Evolutionary conservation across 306 rosid genomes (phyloP).

Genomic region (Senna tora): DNA sequence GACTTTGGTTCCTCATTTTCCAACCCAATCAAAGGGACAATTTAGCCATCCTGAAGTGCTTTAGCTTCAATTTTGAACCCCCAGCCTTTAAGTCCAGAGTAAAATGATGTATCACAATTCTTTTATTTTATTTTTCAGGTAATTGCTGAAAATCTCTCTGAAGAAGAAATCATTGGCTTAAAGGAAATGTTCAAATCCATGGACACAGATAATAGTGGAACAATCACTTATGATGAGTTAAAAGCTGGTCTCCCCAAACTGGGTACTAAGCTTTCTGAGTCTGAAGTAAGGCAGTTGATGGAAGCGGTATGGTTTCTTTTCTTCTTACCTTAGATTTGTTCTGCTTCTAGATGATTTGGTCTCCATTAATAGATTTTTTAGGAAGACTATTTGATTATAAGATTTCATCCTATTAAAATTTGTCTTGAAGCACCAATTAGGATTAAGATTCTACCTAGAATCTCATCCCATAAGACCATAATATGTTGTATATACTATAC

Average conservation of each 20-base stretch:
- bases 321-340: background rate
- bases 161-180: constrained; percentile 93
- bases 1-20: background rate
- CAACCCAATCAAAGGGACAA: background rate
- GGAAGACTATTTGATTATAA: constrained; percentile 16
- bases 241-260: constrained; percentile 94
- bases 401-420: background rate
- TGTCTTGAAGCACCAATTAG: constrained; percentile 12
- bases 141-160: constrained; percentile 94
- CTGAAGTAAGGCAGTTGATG: constrained; percentile 92
- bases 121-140: constrained; percentile 55
- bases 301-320: constrained; percentile 74
- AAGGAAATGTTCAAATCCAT: constrained; percentile 98
- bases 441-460: constrained; percentile 10
- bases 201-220: constrained; percentile 98
- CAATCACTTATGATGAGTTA: constrained; percentile 91
- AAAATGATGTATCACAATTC: constrained; percentile 1
- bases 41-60: background rate
- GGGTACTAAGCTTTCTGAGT: constrained; percentile 89
- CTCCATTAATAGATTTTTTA: background rate
- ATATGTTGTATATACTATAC: background rate
- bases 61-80: background rate
- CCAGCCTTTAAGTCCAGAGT: background rate
- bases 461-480: background rate
- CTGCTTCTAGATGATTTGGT: constrained; percentile 13